Conservation (phyloP, 805 yeast genomes). For the Kregervanrija delftensis region DNA sequence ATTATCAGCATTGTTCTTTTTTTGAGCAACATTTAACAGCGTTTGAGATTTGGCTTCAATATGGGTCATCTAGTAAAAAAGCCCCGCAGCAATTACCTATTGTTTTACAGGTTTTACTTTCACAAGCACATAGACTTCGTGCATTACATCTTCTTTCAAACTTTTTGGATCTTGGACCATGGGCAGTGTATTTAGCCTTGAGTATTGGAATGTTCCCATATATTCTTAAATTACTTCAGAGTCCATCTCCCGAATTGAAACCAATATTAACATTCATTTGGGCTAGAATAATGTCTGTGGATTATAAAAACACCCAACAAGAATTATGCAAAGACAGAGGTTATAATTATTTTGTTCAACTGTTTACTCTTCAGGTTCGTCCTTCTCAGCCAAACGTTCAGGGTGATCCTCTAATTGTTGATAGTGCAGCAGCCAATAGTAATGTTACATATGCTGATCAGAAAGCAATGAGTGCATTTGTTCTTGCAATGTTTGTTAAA, state of each 20-base stretch:
- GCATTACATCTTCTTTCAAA: slow-evolving; percentile 79
- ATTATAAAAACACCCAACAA: slow-evolving; percentile 80
- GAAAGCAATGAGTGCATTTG: slow-evolving; percentile 92
- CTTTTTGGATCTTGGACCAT: slow-evolving; percentile 90
- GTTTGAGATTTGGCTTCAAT: slow-evolving; percentile 92
- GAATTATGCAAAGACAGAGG: slow-evolving; percentile 91
- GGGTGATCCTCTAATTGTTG: slow-evolving; percentile 19
- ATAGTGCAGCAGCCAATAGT: slow-evolving; percentile 32
- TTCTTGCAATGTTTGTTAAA: slow-evolving; percentile 74
- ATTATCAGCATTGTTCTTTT: slow-evolving; percentile 85
- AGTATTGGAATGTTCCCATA: slow-evolving; percentile 96
- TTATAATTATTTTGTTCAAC: slow-evolving; percentile 76
- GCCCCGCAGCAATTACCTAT: slow-evolving; percentile 96
- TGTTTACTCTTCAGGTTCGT: slow-evolving; percentile 43
- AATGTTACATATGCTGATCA: slow-evolving; percentile 58
- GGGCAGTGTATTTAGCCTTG: slow-evolving; percentile 91
- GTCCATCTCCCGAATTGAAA: slow-evolving; percentile 91
- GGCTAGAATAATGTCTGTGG: slow-evolving; percentile 97
- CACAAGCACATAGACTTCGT: slow-evolving; percentile 89
- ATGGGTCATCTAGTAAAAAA: slow-evolving; percentile 73
- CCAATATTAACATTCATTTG: slow-evolving; percentile 94
- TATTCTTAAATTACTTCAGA: slow-evolving; percentile 79
- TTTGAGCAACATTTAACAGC: slow-evolving; percentile 96
- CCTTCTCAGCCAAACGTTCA: slow-evolving; percentile 15
- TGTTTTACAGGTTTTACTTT: slow-evolving; percentile 82